phyloP scores from a whole-genome alignment of 768 basidiomycete genomes.

The Suillus sp. region DNA sequence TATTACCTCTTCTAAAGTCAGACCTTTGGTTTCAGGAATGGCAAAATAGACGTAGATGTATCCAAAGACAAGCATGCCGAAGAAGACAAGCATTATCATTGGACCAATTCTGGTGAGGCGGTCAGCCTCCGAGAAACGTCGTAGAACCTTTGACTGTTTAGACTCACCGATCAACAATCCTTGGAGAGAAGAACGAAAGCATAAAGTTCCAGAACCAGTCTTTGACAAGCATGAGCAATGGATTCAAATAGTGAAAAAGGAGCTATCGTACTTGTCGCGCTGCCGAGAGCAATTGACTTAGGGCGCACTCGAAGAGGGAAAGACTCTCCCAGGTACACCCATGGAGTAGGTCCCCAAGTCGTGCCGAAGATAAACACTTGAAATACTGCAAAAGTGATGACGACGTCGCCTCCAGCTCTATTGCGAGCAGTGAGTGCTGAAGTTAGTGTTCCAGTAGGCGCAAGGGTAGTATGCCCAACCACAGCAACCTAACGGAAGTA shows the following conservation, averaged over 20 bases:
- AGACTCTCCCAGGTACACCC: slow-evolving; percentile 78
- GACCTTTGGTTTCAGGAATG: slow-evolving; percentile 81
- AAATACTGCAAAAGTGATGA: slow-evolving; percentile 78
- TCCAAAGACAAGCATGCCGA: slow-evolving; percentile 69
- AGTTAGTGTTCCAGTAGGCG: slow-evolving; percentile 50
- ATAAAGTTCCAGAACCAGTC: slow-evolving; percentile 80
- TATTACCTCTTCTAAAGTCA: slow-evolving; percentile 69
- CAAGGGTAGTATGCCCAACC: slow-evolving; percentile 69
- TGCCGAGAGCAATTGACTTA: slow-evolving; percentile 77
- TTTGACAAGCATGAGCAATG: slow-evolving; percentile 20
- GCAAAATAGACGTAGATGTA: slow-evolving; percentile 73
- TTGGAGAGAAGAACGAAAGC: slow-evolving; percentile 70
- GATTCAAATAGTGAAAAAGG: not conserved
- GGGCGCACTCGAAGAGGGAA: slow-evolving; percentile 82
- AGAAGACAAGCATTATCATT: slow-evolving; percentile 76
- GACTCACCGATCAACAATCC: slow-evolving; percentile 56
- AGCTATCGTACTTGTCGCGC: slow-evolving; percentile 45
- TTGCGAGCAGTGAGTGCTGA: slow-evolving; percentile 56
- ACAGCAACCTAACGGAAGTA: slow-evolving; percentile 54
- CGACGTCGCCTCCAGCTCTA: slow-evolving; percentile 59
- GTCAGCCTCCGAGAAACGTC: slow-evolving; percentile 1
- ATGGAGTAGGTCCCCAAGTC: slow-evolving; percentile 79
- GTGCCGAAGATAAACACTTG: slow-evolving; percentile 72
- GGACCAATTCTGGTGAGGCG: slow-evolving; percentile 57
- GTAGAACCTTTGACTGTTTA: not conserved